Evolutionary conservation across 441 rosid genomes (phyloP).

Genomic region (Lepidium campestre): DNA sequence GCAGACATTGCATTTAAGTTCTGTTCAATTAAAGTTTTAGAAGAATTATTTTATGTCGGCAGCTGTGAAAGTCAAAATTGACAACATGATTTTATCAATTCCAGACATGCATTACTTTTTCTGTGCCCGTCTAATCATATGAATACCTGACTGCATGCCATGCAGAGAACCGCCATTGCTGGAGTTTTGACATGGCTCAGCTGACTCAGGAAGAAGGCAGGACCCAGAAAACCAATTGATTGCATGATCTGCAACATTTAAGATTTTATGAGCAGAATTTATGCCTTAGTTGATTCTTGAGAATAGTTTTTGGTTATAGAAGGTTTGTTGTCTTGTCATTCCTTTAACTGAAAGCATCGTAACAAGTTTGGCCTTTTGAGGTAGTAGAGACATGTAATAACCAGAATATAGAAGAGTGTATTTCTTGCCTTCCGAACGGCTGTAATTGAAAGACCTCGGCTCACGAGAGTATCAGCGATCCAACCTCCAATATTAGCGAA

Average conservation of each 20-base stretch:
- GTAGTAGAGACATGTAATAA: not conserved
- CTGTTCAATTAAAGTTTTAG: not conserved
- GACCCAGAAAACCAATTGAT: conserved; percentile 92
- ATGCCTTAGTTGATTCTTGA: not conserved
- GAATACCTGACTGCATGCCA: conserved; percentile 98
- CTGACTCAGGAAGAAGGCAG: conserved; percentile 90
- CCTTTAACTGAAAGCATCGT: not conserved
- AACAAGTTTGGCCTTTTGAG: not conserved
- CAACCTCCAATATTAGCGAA: conserved; percentile 96
- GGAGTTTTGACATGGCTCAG: conserved; percentile 85
- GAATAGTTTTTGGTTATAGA: not conserved
- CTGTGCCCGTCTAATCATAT: not conserved
- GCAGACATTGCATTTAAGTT: conserved; percentile 19
- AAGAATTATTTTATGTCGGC: conserved; percentile 8
- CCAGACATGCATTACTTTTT: not conserved
- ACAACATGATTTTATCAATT: not conserved
- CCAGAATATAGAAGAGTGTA: not conserved
- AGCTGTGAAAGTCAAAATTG: not conserved
- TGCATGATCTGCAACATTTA: conserved; percentile 82
- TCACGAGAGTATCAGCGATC: conserved; percentile 97
- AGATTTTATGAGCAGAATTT: conserved; percentile 7
- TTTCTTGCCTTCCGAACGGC: conserved; percentile 83
- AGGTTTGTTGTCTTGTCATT: not conserved
- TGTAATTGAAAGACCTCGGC: conserved; percentile 88
- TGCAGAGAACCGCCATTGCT: conserved; percentile 93